These are phyloP conservation scores for Geum urbanum DNA, from an alignment of 306 rosid genomes.

Conservation along the genomic window DNA sequence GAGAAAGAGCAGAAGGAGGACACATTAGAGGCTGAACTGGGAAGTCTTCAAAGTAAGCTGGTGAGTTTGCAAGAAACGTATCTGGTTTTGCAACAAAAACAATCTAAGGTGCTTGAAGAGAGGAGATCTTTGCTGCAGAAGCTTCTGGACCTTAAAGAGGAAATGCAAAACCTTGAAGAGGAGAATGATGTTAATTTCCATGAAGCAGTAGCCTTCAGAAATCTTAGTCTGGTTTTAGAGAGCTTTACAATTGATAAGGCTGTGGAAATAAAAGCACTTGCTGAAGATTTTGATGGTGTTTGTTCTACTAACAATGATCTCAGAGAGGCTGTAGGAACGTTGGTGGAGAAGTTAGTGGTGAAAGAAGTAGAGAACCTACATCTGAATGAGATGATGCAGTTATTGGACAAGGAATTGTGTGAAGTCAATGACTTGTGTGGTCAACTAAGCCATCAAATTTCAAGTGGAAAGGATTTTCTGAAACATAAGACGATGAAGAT, in stretches of 20 bases:
- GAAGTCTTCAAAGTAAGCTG: slow-evolving; percentile 42
- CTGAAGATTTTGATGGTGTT: slow-evolving; percentile 46
- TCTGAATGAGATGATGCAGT: slow-evolving; percentile 50
- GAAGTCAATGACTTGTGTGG: slow-evolving; percentile 46
- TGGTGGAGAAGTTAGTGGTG: slow-evolving; percentile 44
- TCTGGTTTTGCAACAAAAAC: slow-evolving; percentile 52
- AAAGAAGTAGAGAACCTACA: slow-evolving; percentile 51
- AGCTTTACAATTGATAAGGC: slow-evolving; percentile 57
- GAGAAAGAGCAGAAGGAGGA: slow-evolving; percentile 53
- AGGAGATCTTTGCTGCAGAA: slow-evolving; percentile 47
- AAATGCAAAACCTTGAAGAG: slow-evolving; percentile 41
- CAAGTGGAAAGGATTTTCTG: slow-evolving; percentile 42
- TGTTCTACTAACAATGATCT: slow-evolving; percentile 43
- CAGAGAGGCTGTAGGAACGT: slow-evolving; percentile 45
- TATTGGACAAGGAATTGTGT: slow-evolving; percentile 41
- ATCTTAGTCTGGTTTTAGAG: slow-evolving; percentile 50
- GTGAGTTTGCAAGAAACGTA: slow-evolving; percentile 43
- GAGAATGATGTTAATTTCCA: slow-evolving; percentile 50
- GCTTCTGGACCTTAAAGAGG: slow-evolving; percentile 52
- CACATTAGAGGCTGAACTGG: slow-evolving; percentile 43
- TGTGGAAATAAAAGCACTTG: slow-evolving; percentile 48
- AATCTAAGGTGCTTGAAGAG: slow-evolving; percentile 52
- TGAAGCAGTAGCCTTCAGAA: slow-evolving; percentile 58
- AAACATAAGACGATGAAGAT: slow-evolving; percentile 49
- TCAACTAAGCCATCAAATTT: slow-evolving; percentile 48